Evolutionary conservation across 139 green algal genomes (phyloP).

Genomic region (Nannochloris sp.): DNA sequence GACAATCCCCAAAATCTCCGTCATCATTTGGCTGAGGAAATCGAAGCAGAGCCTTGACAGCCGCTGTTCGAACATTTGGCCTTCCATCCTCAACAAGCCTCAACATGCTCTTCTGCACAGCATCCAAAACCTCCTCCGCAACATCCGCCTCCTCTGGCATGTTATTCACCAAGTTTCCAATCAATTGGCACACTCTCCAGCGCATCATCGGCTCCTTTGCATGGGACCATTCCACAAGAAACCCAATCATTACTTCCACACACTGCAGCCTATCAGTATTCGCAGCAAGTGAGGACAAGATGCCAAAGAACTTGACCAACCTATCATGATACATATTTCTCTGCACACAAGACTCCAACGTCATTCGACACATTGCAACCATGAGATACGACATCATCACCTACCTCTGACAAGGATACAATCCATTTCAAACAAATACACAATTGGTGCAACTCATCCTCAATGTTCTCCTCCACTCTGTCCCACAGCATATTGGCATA

Average conservation of each 20-base stretch:
- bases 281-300: slow-evolving; percentile 18
- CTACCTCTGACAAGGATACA: slow-evolving; percentile 24
- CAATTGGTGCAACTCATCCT: slow-evolving; percentile 12
- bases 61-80: slow-evolving; percentile 42
- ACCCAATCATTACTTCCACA: slow-evolving; percentile 24
- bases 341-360: not conserved
- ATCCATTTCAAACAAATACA: slow-evolving; percentile 14
- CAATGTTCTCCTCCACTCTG: slow-evolving; percentile 3
- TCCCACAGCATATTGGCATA: slow-evolving; percentile 30
- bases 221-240: slow-evolving; percentile 4
- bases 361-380: not conserved
- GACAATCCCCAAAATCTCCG: slow-evolving; percentile 36
- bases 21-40: slow-evolving; percentile 39
- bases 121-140: slow-evolving; percentile 33
- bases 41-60: slow-evolving; percentile 35
- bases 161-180: slow-evolving; percentile 30
- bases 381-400: not conserved
- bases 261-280: slow-evolving; percentile 19
- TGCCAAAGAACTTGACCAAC: slow-evolving; percentile 31
- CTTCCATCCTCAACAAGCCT: slow-evolving; percentile 42
- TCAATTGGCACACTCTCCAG: slow-evolving; percentile 34
- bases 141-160: slow-evolving; percentile 30
- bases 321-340: slow-evolving; percentile 32
- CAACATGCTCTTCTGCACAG: slow-evolving; percentile 35
- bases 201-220: slow-evolving; percentile 32